Conservation (phyloP, 2,329 filamentous ascomycete genomes). For the Diaporthe citriasiana region DNA sequence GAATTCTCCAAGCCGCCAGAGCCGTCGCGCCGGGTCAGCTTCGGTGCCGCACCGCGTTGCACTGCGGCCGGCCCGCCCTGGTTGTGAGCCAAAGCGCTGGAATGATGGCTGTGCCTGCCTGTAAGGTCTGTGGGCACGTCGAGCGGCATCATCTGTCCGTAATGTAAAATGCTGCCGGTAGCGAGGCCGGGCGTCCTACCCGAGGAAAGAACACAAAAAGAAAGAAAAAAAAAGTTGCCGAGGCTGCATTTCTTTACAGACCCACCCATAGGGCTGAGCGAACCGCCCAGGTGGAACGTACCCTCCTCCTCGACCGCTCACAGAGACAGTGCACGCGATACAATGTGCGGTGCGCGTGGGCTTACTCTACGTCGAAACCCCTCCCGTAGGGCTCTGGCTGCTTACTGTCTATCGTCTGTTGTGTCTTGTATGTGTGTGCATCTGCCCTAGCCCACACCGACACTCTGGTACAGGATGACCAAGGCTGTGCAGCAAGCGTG, state of each 20-base stretch:
- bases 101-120: not conserved
- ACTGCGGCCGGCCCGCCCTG: not conserved
- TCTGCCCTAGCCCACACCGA: slow-evolving; percentile 22
- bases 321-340: not conserved
- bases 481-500: slow-evolving; percentile 12
- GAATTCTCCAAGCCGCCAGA: not conserved
- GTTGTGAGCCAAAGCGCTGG: not conserved
- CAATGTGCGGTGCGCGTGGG: slow-evolving; percentile 3
- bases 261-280: slow-evolving; percentile 26
- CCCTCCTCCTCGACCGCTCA: not conserved
- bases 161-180: not conserved
- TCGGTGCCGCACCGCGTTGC: slow-evolving; percentile 3
- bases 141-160: not conserved
- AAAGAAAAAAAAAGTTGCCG: not conserved
- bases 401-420: slow-evolving; percentile 13
- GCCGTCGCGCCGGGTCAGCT: not conserved
- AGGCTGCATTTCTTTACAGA: not conserved
- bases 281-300: slow-evolving; percentile 9
- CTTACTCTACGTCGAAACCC: slow-evolving; percentile 4
- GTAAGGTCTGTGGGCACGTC: not conserved
- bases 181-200: not conserved
- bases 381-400: slow-evolving; percentile 21
- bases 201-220: not conserved
- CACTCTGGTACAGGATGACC: slow-evolving; percentile 26
- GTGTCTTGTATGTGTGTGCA: not conserved